Conservation (phyloP, 2,329 filamentous ascomycete genomes). For the Stagonosporopsis cucurbitacearum region DNA sequence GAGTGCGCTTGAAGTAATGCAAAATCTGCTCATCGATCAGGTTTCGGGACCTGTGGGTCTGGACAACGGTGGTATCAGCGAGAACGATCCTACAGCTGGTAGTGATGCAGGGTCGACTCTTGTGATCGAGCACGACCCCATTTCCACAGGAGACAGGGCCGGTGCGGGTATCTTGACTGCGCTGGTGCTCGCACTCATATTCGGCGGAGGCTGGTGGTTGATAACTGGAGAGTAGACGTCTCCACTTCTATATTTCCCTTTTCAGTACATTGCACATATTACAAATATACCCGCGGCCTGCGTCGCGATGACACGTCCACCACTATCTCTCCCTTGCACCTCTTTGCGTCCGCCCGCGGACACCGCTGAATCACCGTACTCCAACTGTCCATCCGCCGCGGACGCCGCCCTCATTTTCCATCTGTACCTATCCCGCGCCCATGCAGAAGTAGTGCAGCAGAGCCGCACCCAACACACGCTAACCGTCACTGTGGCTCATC, state of each 20-base stretch:
- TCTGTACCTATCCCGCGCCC: neutral
- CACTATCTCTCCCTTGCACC: neutral
- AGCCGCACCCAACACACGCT: neutral
- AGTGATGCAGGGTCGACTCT: constrained; percentile 30
- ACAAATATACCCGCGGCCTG: neutral
- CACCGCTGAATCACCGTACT: too few relatives aligned
- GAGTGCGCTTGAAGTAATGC: constrained; percentile 62
- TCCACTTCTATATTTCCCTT: neutral
- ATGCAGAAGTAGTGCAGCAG: neutral
- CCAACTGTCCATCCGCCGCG: too few relatives aligned
- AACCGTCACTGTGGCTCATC: neutral
- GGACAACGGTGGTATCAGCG: constrained; percentile 58
- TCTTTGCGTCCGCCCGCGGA: neutral
- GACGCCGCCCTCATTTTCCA: neutral
- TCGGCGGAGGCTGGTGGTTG: constrained; percentile 62
- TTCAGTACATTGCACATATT: neutral
- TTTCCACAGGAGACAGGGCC: constrained; percentile 67
- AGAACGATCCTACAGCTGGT: constrained; percentile 54
- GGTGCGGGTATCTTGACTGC: constrained; percentile 72
- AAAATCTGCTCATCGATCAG: constrained; percentile 51
- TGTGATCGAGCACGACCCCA: constrained; percentile 36
- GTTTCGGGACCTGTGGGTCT: constrained; percentile 53
- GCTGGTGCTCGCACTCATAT: constrained; percentile 59
- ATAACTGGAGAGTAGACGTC: constrained; percentile 34
- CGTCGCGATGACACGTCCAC: neutral